Percentiles rank a stretch among this genome's conserved stretches.
Evolutionary conservation across 1,284 basidiomycete species (phyloP).

Genomic region (Cutaneotrichosporon sp.): DNA sequence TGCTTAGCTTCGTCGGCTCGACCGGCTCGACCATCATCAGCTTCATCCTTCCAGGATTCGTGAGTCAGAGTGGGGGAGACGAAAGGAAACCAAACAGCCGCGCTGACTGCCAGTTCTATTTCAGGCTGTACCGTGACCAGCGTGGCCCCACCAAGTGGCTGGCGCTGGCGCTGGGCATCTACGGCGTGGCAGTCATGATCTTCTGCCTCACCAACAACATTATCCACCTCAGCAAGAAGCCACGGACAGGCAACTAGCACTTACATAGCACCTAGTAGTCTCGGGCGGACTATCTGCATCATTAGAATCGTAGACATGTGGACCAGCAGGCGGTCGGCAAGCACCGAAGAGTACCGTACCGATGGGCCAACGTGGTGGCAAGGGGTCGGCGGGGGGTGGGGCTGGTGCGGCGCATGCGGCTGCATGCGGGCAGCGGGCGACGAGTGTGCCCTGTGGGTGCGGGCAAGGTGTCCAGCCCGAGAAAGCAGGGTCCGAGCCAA

Average conservation of each 20-base stretch:
- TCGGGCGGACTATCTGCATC: background rate
- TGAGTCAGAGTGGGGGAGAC: slow-evolving; percentile 2
- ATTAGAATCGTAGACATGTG: background rate
- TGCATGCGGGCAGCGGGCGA: background rate
- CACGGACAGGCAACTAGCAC: background rate
- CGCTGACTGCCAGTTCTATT: slow-evolving; percentile 61
- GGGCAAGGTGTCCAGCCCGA: background rate
- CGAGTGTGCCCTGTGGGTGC: background rate
- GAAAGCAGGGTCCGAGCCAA: background rate
- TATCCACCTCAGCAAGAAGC: slow-evolving; percentile 57
- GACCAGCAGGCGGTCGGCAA: background rate
- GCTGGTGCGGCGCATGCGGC: too few relatives aligned
- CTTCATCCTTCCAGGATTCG: slow-evolving; percentile 85
- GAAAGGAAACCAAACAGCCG: background rate
- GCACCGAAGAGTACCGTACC: background rate
- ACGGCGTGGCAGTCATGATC: slow-evolving; percentile 78
- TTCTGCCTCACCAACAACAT: slow-evolving; percentile 82
- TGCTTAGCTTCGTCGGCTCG: slow-evolving; percentile 93
- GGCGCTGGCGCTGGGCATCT: slow-evolving; percentile 69
- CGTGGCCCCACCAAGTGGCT: slow-evolving; percentile 62
- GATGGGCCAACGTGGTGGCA: background rate
- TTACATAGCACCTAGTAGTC: background rate
- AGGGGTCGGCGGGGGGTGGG: background rate
- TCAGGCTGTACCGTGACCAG: slow-evolving; percentile 69
- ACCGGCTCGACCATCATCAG: slow-evolving; percentile 96